Evolutionary conservation across 2,329 filamentous ascomycete species (phyloP), one percentile per base, ranked within the genome.

Genomic region (Mycosphaerella sp.): DNA sequence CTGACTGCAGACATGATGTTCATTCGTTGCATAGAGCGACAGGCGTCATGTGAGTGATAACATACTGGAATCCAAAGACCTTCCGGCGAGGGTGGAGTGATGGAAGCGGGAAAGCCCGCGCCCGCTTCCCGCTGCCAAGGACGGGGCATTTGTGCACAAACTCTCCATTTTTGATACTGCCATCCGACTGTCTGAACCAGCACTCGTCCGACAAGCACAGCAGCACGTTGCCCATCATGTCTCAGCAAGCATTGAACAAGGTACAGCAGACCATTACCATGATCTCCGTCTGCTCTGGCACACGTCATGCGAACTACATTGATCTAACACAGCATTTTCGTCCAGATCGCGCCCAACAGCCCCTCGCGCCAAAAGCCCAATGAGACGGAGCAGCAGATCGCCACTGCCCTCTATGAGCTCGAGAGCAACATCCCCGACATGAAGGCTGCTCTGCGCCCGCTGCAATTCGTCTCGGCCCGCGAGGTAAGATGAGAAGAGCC

Each of bases 391-490:
- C 85, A 83, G 78, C 89, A 80, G 83, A 95, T 98, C 76, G 93
- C 93, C 76, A 87, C 86, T 79, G 93, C 93, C 80, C 89, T 98
- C 66, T 95, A 87, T 82, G 93, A 98, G 74, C 89, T 98, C 79
- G 93, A 98, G 89, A 91, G 85, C 81, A 96, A 96, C 86, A 95
- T 93, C 74, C 82, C 90, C 76, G 93, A 98, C 80, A 88, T 98
- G 80, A 95, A 92, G 87, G 84, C 83, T 73, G 87, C 90, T 69
- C 87, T 98, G 74, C 87, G 93, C 74, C 93, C 93, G 77, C 86
- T 98, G 79, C 93, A 98, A 84, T 91, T 98, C 79, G 89, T 95
- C 76, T 95, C 89, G 80, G 93, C 93, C 76, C 89, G 91, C 78
- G 93, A 98, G 92, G 93, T 98, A 87, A 90, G 90, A 85, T 63